These are phyloP conservation scores for Pseudozyma tsukubaensis DNA, from an alignment of 1,284 basidiomycete species.

Conservation along the genomic window DNA sequence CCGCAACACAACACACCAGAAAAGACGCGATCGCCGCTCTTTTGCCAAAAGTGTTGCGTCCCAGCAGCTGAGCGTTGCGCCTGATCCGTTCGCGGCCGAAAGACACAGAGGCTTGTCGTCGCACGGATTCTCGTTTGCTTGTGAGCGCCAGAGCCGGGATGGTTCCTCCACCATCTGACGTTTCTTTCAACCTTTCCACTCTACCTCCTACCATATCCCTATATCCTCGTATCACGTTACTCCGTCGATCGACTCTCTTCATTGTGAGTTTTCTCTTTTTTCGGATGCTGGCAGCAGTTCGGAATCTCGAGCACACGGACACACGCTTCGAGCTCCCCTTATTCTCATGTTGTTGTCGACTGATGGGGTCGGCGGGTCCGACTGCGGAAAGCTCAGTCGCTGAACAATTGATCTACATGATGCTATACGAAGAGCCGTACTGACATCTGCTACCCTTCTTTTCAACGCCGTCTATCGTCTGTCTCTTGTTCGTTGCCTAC, in stretches of 20 bases:
- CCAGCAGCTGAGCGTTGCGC: not conserved
- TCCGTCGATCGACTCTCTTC: slow-evolving; percentile 22
- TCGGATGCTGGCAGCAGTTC: not conserved
- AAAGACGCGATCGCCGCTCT: no score
- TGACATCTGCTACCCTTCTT: not conserved
- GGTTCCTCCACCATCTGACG: slow-evolving; percentile 24
- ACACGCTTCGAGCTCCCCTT: no score
- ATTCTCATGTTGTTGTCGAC: no score
- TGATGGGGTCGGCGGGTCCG: no score
- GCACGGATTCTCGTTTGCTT: slow-evolving; percentile 21
- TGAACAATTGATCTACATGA: no score
- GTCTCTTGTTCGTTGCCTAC: not conserved
- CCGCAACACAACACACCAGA: no score
- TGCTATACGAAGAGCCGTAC: not conserved
- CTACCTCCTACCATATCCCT: slow-evolving; percentile 25
- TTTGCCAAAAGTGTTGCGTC: no score
- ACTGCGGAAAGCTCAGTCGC: no score
- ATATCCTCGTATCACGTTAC: slow-evolving; percentile 22
- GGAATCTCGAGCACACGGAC: not conserved
- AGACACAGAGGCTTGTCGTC: slow-evolving; percentile 28
- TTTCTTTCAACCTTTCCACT: slow-evolving; percentile 1
- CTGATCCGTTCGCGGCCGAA: slow-evolving; percentile 47
- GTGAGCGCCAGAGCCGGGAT: slow-evolving; percentile 8
- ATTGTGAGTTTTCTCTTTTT: slow-evolving; percentile 15
- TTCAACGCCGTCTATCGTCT: not conserved